A percentile compares a stretch with the other conserved stretches of the same genome.
These are phyloP conservation scores for Pleurotus giganteus DNA, from an alignment of 768 basidiomycete species.

Conservation along the genomic window DNA sequence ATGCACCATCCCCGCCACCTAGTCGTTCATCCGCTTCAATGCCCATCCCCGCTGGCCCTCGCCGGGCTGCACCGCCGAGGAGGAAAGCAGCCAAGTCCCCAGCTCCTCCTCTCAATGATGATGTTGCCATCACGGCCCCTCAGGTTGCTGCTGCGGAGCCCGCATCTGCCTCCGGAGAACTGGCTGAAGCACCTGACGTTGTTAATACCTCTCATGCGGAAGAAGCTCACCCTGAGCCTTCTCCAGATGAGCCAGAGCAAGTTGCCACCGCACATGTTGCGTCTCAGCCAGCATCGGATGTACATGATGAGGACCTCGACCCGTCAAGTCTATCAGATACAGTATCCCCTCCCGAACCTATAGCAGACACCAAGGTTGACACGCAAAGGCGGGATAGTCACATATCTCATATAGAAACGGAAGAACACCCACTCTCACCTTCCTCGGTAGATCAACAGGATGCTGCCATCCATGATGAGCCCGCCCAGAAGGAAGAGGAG, in stretches of 20 bases:
- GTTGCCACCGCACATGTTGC: too few relatives aligned
- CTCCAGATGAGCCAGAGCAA: too few relatives aligned
- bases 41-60: constrained; percentile 73
- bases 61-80: constrained; percentile 73
- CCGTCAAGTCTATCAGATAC: too few relatives aligned
- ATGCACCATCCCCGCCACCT: constrained; percentile 18
- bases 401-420: too few relatives aligned
- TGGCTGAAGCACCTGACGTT: neutral
- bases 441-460: constrained; percentile 7
- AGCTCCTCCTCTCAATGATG: constrained; percentile 26
- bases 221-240: neutral
- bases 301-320: too few relatives aligned
- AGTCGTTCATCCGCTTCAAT: constrained; percentile 52
- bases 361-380: too few relatives aligned
- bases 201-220: neutral
- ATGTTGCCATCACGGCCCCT: neutral
- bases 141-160: neutral
- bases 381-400: too few relatives aligned
- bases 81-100: constrained; percentile 58
- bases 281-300: too few relatives aligned
- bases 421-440: too few relatives aligned
- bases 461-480: neutral
- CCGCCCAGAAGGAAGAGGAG: constrained; percentile 38
- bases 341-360: too few relatives aligned
- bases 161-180: constrained; percentile 14